These are phyloP conservation scores for Pseudomonodictys pantanalensis DNA, from an alignment of 495 filamentous ascomycete species.

Conservation along the genomic window DNA sequence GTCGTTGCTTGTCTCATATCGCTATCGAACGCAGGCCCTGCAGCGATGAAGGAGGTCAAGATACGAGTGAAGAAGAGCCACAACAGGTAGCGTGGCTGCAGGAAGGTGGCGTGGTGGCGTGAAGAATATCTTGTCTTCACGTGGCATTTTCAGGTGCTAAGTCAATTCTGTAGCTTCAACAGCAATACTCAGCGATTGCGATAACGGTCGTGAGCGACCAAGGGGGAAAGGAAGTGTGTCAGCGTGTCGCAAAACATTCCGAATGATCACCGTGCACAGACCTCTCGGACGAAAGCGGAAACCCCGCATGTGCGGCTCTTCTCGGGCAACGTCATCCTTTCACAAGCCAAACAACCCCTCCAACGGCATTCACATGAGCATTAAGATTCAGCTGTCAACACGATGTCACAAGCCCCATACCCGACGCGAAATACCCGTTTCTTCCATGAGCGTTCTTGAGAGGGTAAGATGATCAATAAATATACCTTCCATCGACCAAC, in stretches of 20 bases:
- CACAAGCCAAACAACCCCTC: conserved; percentile 15
- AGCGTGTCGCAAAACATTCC: neutral
- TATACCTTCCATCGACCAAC: neutral
- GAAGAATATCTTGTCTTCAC: too few relatives aligned
- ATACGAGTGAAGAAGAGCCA: conserved; percentile 15
- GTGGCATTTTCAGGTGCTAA: too few relatives aligned
- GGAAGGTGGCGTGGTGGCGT: too few relatives aligned
- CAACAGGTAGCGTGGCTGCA: conserved; percentile 5
- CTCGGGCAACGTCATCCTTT: conserved; percentile 18
- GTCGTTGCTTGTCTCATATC: conserved; percentile 15
- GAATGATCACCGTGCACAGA: neutral
- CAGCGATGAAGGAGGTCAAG: conserved; percentile 1
- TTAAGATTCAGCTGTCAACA: neutral
- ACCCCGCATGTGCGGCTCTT: conserved; percentile 1
- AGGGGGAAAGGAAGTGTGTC: too few relatives aligned
- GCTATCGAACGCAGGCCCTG: conserved; percentile 3
- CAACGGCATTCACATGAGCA: neutral
- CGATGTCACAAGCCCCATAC: neutral
- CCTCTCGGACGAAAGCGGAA: neutral
- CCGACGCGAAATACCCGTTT: neutral
- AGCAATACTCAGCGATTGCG: too few relatives aligned
- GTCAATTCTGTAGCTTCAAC: too few relatives aligned
- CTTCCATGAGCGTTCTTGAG: neutral
- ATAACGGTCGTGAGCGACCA: too few relatives aligned
- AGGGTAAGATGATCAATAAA: neutral